Evolutionary conservation across 495 filamentous ascomycete genomes (phyloP).

Genomic region (Opeltia flavorubescens): DNA sequence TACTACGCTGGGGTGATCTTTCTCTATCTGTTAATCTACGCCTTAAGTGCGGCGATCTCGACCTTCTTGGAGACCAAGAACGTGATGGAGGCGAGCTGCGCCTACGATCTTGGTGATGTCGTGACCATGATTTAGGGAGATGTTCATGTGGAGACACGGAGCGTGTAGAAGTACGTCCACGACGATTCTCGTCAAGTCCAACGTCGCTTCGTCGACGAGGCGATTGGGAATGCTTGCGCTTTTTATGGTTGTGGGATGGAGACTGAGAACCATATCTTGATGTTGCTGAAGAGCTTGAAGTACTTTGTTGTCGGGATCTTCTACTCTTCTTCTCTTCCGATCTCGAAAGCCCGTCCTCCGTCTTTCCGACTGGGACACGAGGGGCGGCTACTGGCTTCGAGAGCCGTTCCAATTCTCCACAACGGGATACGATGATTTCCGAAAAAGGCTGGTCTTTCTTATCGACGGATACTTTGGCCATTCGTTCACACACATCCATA

Average conservation of each 20-base stretch:
- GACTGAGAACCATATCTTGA: not conserved
- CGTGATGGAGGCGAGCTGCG: slow-evolving; percentile 14
- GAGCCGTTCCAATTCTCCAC: slow-evolving; percentile 25
- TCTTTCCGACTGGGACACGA: not conserved
- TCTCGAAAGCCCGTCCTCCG: not conserved
- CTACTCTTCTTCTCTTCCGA: not conserved
- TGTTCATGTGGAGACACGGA: slow-evolving; percentile 8
- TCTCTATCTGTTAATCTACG: not conserved
- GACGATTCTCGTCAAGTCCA: slow-evolving; percentile 16
- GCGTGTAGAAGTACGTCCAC: slow-evolving; percentile 18
- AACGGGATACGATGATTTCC: slow-evolving; percentile 22
- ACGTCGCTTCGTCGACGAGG: slow-evolving; percentile 17
- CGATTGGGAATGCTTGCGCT: not conserved
- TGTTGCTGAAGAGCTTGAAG: not conserved
- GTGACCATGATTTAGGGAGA: not conserved
- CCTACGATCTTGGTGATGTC: slow-evolving; percentile 5
- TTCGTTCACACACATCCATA: slow-evolving; percentile 18
- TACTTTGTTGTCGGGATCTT: not conserved
- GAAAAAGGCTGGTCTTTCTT: slow-evolving; percentile 22
- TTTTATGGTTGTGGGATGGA: not conserved
- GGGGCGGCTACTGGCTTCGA: not conserved
- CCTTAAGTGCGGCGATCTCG: slow-evolving; percentile 3
- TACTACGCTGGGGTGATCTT: not conserved
- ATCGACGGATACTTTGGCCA: slow-evolving; percentile 24
- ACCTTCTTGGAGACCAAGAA: slow-evolving; percentile 10